Evolutionary conservation across 306 rosid species (phyloP), one percentile per base, ranked within the genome.

Genomic region (Bauhinia variegata): DNA sequence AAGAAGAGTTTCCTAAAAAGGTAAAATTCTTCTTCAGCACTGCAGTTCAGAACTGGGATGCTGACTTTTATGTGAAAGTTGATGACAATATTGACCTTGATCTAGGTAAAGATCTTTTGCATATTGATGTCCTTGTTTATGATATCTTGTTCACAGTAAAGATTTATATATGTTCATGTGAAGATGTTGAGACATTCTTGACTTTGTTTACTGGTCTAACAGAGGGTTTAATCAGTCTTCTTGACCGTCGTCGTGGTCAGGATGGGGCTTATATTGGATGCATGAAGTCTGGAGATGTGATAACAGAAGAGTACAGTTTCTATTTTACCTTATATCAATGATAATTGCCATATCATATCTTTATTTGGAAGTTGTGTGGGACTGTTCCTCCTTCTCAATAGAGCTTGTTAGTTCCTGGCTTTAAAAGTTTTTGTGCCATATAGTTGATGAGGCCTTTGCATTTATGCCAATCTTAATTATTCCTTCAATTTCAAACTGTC

Each of bases 281-380:
- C 86, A 95, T 95, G 99, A 90, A 95, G 72, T 88, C 99, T 51
- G 99, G 99, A 83, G 92, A 86, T 7, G 99, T 95, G 75, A 73
- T 95, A 78, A 39, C 97, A 68, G 97, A 95, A 38, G 97, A 84
- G 99, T 95, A 90, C 31, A 56, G 70, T 60, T 72, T 67, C 67
- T 64, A 13, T 53, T 76, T 8, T 51, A 56, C 64, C 76, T 70
- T 61, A 60, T 72, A 33, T 70, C 75, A 5, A 36, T 60, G 54
- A 39, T 72, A 60, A 14, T 72, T 74, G 34, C 18, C 46, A 71
- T 65, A 23, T 16, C 51, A 47, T 65, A 42, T 76, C 58, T n/a
- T n/a, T n/a, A n/a, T n/a, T n/a, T n/a, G n/a, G 31, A 50, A 57
- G 57, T 4, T 65, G 19, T 42, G 8, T 55, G 18, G 54, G 54